Evolutionary conservation across 495 filamentous ascomycete species (phyloP).

Genomic region (Neurospora sp.): DNA sequence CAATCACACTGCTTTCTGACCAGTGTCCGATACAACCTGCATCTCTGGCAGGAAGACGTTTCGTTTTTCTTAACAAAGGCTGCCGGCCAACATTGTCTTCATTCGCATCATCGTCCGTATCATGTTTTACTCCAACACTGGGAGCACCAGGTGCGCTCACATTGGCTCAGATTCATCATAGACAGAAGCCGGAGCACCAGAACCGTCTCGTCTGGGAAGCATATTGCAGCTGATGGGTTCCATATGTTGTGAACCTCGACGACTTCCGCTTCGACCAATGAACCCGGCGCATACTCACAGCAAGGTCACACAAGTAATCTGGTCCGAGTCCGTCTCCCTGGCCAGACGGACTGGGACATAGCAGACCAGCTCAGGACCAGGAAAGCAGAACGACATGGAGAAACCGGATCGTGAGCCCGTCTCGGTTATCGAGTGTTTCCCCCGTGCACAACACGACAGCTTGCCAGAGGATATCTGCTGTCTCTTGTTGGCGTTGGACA

Average conservation of each 20-base stretch:
- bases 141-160: neutral
- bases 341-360: neutral
- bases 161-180: neutral
- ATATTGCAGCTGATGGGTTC: constrained; percentile 13
- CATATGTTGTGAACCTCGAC: constrained; percentile 18
- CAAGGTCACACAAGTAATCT: constrained; percentile 21
- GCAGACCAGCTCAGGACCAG: neutral
- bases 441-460: neutral
- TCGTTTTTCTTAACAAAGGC: neutral
- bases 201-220: constrained; percentile 8
- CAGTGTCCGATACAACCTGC: neutral
- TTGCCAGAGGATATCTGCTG: neutral
- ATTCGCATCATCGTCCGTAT: neutral
- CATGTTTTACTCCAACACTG: neutral
- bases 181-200: constrained; percentile 3
- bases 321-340: constrained; percentile 10
- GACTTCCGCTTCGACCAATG: constrained; percentile 17
- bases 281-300: neutral
- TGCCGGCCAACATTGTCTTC: neutral
- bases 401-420: neutral
- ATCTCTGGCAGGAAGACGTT: neutral
- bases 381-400: neutral
- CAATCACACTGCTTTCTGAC: neutral
- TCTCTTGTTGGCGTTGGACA: neutral
- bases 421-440: neutral